Base-by-base conservation (phyloP, 345 rosid species). In the Euphorbia peplus region DNA sequence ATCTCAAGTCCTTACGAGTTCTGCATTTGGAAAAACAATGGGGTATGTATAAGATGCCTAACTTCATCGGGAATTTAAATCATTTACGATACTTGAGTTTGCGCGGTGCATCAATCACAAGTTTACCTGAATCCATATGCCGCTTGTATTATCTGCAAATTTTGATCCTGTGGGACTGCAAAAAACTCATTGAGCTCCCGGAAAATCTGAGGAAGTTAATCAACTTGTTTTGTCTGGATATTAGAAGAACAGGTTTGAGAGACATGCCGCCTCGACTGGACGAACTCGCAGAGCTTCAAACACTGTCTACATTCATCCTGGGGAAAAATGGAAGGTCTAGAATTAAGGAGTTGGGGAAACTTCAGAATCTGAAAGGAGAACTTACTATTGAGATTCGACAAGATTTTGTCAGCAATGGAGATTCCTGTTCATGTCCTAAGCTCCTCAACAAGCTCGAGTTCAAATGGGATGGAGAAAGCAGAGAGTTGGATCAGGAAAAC, bases 181-280 rank as follows among this genome's bases (percentile, higher is more conserved):
- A 14, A 1, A 0, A 24, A 4, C 71, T 68, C 26, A 18, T 50
- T 30, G 50, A 46, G 57, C 25, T 60, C 30, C 73, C 66, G 3
- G 28, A 1, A 5, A 30, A 60, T 30, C 28, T 60, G 46, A 14
- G 32, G 4, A 39, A 25, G 24, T 26, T 67, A 57, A 44, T 55
- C 39, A 55, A 18, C 28, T 55, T 67, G 51, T 28, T 39, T 39
- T 39, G 42, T 39, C 42, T 39, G 42, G 42, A 39, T 39, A 39
- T 39, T 39, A 4, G 42, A 24, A 18, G 24, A 9, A 54, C 70
- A 22, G 18, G 21, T 12, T 0, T 67, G 28, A 9, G 15, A 18
- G 16, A 8, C n/a, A 69, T 69, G 73, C 73, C 66, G 0, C 16
- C 58, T 1, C 13, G 58, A 14, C 47, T 60, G 73, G 59, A 48